Base-by-base conservation (phyloP, 352 stramenopile genomes). In the Globisporangium cystogenes region DNA sequence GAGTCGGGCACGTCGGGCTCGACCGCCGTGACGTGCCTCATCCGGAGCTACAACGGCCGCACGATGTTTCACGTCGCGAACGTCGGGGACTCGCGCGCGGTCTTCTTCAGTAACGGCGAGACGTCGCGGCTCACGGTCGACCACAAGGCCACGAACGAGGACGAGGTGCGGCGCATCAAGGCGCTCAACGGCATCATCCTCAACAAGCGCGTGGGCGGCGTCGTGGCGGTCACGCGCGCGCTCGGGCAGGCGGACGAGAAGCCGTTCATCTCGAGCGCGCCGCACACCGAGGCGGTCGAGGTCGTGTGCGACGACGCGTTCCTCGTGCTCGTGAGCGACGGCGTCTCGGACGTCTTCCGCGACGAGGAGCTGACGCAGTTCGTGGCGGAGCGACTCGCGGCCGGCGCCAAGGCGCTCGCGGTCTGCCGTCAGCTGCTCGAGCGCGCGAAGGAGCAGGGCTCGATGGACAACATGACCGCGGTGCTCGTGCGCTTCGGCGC, bases 381-480 rank as follows among this genome's bases (percentile, higher is more conserved):
- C 55, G 76, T 93, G 5, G 42, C 48, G 24, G 62, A 69, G 27
- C 67, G 72, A 11, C 69, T 89, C 6, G 48, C 53, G 14, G 60
- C 62, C 16, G 74, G 76, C 23, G 73, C 82, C 37, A 74, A 72
- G 21, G 69, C 73, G 24, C 66, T 81, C 47, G 64, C 61, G 7
- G 78, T 90, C 59, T 86, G 77, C 62, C 76, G 76, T 51, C 68
- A 69, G 48, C 50, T 93, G 24, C 64, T 93, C 14, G 74, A 87
- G n/a, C 62, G 84, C 43, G 77, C 79, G 23, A 90, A 90, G 57
- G 53, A 56, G 29, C 69, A 76, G 51, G 79, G 77, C 27, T 79
- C 82, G 41, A 80, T 81, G 67, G 82, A 93, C 72, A 93, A 93
- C 63, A 89, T 93, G 79, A 90, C 77, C 23, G 77, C 70, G 27